Percentiles rank a stretch among this genome's conserved stretches.
Conservation (phyloP, 225 moss, liverwort and hornwort genomes). For the Bryum argenteum region DNA sequence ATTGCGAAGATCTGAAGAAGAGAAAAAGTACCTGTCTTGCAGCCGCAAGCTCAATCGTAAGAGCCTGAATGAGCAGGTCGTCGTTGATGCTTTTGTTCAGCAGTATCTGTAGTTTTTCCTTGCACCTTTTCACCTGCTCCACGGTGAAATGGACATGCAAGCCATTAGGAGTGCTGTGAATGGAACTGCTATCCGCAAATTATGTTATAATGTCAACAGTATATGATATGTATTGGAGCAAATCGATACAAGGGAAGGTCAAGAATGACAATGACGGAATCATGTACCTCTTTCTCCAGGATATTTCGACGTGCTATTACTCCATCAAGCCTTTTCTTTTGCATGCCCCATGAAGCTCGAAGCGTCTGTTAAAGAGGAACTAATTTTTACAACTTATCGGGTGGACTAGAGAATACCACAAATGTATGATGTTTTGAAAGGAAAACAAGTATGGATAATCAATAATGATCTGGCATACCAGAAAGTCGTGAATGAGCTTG, state of each 20-base stretch:
- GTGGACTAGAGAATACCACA: neutral
- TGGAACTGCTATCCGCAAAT: neutral
- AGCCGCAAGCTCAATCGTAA: constrained; percentile 56
- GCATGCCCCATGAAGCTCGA: constrained; percentile 59
- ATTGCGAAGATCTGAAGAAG: neutral
- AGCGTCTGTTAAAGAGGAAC: constrained; percentile 27
- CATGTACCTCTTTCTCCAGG: constrained; percentile 58
- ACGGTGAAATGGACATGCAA: neutral
- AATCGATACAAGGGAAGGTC: neutral
- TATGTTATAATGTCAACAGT: neutral
- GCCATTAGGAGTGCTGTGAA: neutral
- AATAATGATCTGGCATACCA: constrained; percentile 30
- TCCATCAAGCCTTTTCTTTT: constrained; percentile 65
- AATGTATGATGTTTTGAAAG: neutral
- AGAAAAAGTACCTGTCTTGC: constrained; percentile 45
- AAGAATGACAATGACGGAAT: neutral
- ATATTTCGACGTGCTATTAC: constrained; percentile 56
- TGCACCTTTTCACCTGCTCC: constrained; percentile 45
- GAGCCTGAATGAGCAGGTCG: constrained; percentile 58
- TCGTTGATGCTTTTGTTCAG: constrained; percentile 65
- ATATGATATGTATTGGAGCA: neutral
- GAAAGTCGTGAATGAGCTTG: constrained; percentile 68
- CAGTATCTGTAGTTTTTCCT: constrained; percentile 47
- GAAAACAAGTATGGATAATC: neutral
- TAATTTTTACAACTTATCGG: neutral